Base-by-base conservation (phyloP, 495 filamentous ascomycete genomes). In the Sordaria brevicollis region DNA sequence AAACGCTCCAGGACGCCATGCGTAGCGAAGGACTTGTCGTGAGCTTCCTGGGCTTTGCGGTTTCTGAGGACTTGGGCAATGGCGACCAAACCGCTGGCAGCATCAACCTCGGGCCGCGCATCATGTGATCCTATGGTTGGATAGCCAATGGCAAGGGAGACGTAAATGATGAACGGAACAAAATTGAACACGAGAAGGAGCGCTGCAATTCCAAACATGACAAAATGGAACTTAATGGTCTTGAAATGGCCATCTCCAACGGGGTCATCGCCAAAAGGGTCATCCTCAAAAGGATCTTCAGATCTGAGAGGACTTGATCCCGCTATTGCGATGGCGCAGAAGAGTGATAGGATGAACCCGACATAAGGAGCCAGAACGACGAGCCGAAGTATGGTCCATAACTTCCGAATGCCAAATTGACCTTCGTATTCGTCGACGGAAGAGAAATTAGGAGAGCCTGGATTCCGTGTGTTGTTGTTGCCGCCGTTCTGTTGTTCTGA, bases 151-250 rank as follows among this genome's bases (percentile, higher is more conserved):
- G 49, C 19, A 57, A 57, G 4, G 15, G 1, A 15, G 7, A 57
- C 2, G 11, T 57, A 29, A 1, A 6, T 0, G 1, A 15, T 3
- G 0, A 57, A 57, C 7, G 49, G 49, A 2, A 4, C 0, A 0
- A 15, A 3, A 29, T 29, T 57, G 49, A 11, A 1, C 0, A 1
- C 2, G 25, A 49, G 0, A 49, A 49, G 19, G 1, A 1, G 4
- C 2, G 19, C 1, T 13, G 49, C 5, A 6, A 29, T 2, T 5
- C 0, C 5, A 13, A 3, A 57, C 13, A 11, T 57, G 1, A 25
- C 1, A 25, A 13, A 49, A 2, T 25, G 29, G n/a, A n/a, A n/a
- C n/a, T n/a, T n/a, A n/a, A n/a, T n/a, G n/a, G n/a, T n/a, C n/a
- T n/a, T n/a, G n/a, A n/a, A n/a, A n/a, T n/a, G n/a, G n/a, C n/a